These are phyloP conservation scores for Amaranthus hypochondriacus DNA, from an alignment of 148 eudicot species.

Conservation along the genomic window DNA sequence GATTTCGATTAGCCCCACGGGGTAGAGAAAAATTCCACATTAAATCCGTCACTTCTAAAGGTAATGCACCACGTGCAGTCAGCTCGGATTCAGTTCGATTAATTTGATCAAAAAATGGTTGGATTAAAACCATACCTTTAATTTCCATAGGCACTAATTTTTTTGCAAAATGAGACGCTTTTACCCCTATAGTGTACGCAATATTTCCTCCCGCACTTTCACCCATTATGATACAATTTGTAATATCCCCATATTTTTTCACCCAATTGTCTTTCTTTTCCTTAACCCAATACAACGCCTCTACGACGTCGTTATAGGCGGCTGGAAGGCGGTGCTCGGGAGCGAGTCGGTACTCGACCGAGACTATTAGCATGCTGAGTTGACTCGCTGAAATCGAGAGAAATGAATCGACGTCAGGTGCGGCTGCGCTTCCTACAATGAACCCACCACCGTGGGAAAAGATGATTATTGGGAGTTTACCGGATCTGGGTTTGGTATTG, in stretches of 20 bases:
- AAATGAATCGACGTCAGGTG: neutral
- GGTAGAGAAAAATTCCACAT: neutral
- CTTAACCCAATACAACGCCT: conserved; percentile 4
- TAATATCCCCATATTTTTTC: neutral
- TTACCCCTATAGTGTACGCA: neutral
- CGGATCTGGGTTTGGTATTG: neutral
- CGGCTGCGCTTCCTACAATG: neutral
- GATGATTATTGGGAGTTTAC: neutral
- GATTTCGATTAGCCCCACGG: neutral
- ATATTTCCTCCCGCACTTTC: neutral
- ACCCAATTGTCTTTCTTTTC: neutral
- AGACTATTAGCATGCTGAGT: neutral
- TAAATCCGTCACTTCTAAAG: neutral
- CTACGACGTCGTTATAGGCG: neutral
- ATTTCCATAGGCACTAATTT: neutral
- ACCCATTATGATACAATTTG: neutral
- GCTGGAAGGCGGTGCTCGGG: neutral
- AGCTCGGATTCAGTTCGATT: neutral
- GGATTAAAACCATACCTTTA: neutral
- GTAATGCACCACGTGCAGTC: neutral
- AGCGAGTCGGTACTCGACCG: neutral
- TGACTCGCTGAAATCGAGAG: neutral
- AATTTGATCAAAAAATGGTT: neutral
- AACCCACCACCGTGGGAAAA: neutral
- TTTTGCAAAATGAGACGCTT: neutral